Conservation (phyloP, 2,329 filamentous ascomycete genomes). For the Ascochyta fabae region DNA sequence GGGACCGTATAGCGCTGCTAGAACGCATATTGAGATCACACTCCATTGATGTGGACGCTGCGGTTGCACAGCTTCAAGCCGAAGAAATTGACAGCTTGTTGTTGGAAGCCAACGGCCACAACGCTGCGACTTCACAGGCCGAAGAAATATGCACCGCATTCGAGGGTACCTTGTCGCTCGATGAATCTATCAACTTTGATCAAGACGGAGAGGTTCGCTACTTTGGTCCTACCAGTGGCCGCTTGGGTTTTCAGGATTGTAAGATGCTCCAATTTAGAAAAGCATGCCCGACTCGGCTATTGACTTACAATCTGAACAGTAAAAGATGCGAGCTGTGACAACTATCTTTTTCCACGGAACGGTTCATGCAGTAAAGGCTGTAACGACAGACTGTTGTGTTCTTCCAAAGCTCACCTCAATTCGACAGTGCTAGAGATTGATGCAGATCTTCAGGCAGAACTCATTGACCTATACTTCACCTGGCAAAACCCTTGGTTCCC, state of each 20-base stretch:
- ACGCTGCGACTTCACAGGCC: not conserved
- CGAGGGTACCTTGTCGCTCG: constrained; percentile 40
- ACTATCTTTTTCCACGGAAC: not conserved
- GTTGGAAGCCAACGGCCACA: not conserved
- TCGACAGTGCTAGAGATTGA: not conserved
- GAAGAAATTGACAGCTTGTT: not conserved
- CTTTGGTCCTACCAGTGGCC: constrained; percentile 48
- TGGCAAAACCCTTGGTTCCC: too few relatives aligned
- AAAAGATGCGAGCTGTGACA: not conserved
- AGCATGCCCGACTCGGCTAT: not conserved
- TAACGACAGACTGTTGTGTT: not conserved
- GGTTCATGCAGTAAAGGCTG: not conserved
- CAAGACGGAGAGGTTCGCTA: constrained; percentile 46
- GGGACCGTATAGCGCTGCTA: constrained; percentile 41
- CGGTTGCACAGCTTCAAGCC: constrained; percentile 20
- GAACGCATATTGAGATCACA: constrained; percentile 39
- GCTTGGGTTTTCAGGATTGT: constrained; percentile 39
- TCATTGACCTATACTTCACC: too few relatives aligned
- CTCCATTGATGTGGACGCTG: constrained; percentile 40
- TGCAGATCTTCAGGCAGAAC: too few relatives aligned
- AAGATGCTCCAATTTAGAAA: not conserved
- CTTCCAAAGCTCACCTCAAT: not conserved
- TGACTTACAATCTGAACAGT: not conserved
- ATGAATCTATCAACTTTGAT: constrained; percentile 48
- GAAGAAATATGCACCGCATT: constrained; percentile 24